Percentiles rank a stretch among this genome's conserved stretches.
phyloP scores from a whole-genome alignment of 805 yeast genomes.

The Wickerhamomyces alni region DNA sequence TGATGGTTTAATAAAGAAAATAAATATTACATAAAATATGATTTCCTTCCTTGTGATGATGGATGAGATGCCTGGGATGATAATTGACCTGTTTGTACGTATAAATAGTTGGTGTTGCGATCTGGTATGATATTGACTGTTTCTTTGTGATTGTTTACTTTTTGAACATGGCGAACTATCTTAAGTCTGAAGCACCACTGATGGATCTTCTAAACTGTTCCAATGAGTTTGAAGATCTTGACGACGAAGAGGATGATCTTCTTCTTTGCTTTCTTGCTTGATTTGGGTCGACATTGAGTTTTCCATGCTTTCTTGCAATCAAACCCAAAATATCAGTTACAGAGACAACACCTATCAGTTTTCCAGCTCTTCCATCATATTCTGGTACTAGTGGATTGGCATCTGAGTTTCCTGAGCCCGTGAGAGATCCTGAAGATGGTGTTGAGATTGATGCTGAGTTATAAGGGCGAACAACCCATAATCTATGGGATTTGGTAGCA shows the following conservation, averaged over 20 bases:
- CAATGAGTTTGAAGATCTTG: constrained; percentile 23
- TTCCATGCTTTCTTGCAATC: constrained; percentile 71
- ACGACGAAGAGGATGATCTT: constrained; percentile 35
- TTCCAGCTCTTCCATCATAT: constrained; percentile 61
- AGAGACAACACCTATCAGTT: constrained; percentile 85
- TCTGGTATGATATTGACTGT: too few species aligned
- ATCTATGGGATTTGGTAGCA: constrained; percentile 89
- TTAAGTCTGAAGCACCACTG: constrained; percentile 29
- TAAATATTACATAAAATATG: background rate
- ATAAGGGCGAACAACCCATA: constrained; percentile 72
- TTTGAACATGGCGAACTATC: too few species aligned
- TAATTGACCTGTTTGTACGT: too few species aligned
- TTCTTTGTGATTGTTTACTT: too few species aligned
- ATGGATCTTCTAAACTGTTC: constrained; percentile 40
- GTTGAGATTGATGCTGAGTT: constrained; percentile 21
- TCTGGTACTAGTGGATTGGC: constrained; percentile 27
- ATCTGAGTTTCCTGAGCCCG: constrained; percentile 19
- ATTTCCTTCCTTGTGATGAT: background rate
- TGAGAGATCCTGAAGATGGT: constrained; percentile 17
- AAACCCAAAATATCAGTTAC: constrained; percentile 84
- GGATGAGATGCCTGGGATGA: too few species aligned
- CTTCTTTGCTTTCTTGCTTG: constrained; percentile 87
- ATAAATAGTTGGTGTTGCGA: too few species aligned
- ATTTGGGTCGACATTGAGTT: constrained; percentile 64
- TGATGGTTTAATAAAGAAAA: background rate